Evolutionary conservation across 306 rosid species (phyloP), one percentile per base, ranked within the genome.

Genomic region (Psophocarpus tetragonolobus): DNA sequence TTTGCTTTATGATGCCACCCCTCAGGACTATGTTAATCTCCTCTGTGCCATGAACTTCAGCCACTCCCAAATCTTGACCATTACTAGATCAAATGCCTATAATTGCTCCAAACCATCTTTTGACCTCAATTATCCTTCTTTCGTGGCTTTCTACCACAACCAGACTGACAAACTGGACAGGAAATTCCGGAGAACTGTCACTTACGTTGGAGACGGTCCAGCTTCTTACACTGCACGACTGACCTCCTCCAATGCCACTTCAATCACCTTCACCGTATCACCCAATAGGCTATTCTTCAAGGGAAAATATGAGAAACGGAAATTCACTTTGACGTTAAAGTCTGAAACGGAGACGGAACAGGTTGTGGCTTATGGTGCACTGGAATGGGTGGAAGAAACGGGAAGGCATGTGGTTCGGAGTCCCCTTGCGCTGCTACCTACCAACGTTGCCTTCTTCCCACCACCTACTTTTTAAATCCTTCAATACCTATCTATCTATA

Each of bases 31-130:
- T 15, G 67, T 60, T 15, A 29, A 60, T 23, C 67, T 60, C 23
- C 67, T 60, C 6, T 60, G 67, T 30, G 67, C 67, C 0, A 60
- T 60, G 67, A 60, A 68, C 9, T 47, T 68, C 41, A 68, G 26
- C 1, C 50, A 68, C 20, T 33, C 21, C n/a, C 74, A 68, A 45
- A 68, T 68, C 36, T 26, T 68, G 35, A 1, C 41, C 41, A 44
- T 68, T 4, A 68, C 74, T n/a, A 44, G 74, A 68, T 68, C 74
- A 68, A 68, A 45, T 10, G 15, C 12, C 26, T 68, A 44, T 27
- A 44, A 45, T 68, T 68, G 74, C 41, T 44, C 67, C 0, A 60
- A 12, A 1, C 23, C 67, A 68, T 68, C 74, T 44, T 27, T 24
- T 44, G 74, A 60, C 41, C 39, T 60, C 23, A 60, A 60, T 7